Evolutionary conservation across 768 basidiomycete genomes (phyloP).

Genomic region (Tephrocybe sp.): DNA sequence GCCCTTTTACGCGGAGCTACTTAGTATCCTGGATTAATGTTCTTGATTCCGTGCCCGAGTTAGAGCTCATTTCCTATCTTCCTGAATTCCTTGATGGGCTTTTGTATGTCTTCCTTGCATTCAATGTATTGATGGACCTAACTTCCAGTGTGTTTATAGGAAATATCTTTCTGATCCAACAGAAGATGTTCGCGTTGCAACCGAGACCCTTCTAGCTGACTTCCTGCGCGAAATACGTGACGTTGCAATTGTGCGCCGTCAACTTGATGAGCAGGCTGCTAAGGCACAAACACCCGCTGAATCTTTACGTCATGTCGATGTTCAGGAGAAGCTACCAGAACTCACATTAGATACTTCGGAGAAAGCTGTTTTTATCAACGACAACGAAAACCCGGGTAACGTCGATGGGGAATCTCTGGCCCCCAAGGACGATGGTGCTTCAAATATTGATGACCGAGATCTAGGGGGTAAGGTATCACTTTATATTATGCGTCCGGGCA

Average conservation of each 20-base stretch:
- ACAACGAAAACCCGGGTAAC: constrained; percentile 42
- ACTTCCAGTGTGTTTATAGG: constrained; percentile 34
- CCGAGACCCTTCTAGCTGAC: constrained; percentile 84
- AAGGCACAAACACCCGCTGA: constrained; percentile 43
- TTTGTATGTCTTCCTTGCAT: constrained; percentile 53
- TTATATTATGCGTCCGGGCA: constrained; percentile 3
- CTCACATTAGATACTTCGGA: constrained; percentile 57
- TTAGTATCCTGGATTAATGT: constrained; percentile 97
- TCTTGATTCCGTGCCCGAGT: constrained; percentile 92
- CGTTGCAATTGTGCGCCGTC: constrained; percentile 72
- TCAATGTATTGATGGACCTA: constrained; percentile 1
- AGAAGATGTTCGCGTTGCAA: constrained; percentile 88
- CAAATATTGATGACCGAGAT: constrained; percentile 55
- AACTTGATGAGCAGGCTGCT: constrained; percentile 48
- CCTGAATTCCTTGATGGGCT: constrained; percentile 95
- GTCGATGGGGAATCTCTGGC: constrained; percentile 36
- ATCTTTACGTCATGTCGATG: constrained; percentile 38
- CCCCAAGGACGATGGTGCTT: constrained; percentile 39
- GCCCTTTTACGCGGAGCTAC: constrained; percentile 93
- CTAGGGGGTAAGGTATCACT: constrained; percentile 53
- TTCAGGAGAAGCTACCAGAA: constrained; percentile 55
- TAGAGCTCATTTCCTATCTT: constrained; percentile 91
- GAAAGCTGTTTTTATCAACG: constrained; percentile 53
- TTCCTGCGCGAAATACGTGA: constrained; percentile 90
- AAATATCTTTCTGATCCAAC: constrained; percentile 96